Conservation (phyloP, 768 basidiomycete species). For the Cyclocybe cylindracea region DNA sequence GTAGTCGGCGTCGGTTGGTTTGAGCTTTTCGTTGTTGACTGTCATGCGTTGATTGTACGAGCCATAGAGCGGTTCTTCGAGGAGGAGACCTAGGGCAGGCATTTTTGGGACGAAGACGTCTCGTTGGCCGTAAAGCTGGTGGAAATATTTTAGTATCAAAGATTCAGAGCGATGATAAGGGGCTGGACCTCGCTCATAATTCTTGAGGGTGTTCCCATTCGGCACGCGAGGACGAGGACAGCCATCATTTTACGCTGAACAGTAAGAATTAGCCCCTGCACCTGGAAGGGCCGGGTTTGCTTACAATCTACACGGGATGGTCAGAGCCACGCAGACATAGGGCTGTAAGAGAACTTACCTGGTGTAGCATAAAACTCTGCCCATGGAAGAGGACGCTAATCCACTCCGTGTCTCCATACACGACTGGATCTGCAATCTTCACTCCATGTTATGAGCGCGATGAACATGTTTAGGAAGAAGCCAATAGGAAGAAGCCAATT, state of each 20-base stretch:
- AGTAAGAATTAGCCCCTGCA: constrained; percentile 9
- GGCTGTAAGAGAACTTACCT: constrained; percentile 53
- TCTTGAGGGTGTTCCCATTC: constrained; percentile 73
- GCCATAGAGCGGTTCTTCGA: constrained; percentile 85
- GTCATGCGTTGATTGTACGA: constrained; percentile 69
- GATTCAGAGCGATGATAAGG: not conserved
- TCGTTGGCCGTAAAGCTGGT: constrained; percentile 60
- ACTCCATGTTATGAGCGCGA: not conserved
- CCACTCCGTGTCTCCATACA: constrained; percentile 94
- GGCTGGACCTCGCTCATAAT: constrained; percentile 69
- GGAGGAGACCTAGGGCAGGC: constrained; percentile 89
- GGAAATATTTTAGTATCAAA: not conserved
- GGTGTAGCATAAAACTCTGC: constrained; percentile 99
- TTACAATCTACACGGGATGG: constrained; percentile 46
- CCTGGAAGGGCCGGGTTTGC: constrained; percentile 16
- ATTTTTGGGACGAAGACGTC: constrained; percentile 90
- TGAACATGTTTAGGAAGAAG: not conserved
- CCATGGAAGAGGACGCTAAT: constrained; percentile 92
- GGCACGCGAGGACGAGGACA: constrained; percentile 73
- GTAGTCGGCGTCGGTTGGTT: constrained; percentile 57
- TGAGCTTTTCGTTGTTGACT: constrained; percentile 49
- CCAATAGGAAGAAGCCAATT: not conserved
- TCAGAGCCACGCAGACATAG: not conserved
- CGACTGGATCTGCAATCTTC: constrained; percentile 82
- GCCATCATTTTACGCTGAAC: constrained; percentile 96